Evolutionary conservation across 768 basidiomycete species (phyloP).

Genomic region (Baorangia bicolor): DNA sequence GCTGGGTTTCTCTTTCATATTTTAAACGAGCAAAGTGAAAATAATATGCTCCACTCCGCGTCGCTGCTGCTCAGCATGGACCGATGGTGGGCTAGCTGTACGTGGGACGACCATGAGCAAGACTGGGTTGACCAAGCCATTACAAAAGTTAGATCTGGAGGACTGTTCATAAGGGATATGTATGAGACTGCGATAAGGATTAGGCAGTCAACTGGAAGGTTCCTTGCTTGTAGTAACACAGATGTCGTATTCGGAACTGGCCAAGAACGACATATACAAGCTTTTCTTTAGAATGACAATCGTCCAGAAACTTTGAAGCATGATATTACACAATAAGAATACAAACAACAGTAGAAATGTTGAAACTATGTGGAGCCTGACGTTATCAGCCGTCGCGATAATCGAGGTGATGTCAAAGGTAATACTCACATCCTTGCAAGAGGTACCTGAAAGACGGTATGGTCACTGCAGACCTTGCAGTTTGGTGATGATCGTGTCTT

Average conservation of each 20-base stretch:
- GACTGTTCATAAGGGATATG: slow-evolving; percentile 54
- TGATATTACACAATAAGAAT: slow-evolving; percentile 19
- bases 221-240: slow-evolving; percentile 2
- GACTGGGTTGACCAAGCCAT: slow-evolving; percentile 53
- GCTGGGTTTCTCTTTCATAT: slow-evolving; percentile 69
- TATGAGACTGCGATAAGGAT: slow-evolving; percentile 51
- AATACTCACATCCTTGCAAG: slow-evolving; percentile 8
- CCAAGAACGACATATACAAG: not conserved
- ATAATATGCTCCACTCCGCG: slow-evolving; percentile 47
- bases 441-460: not conserved
- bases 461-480: slow-evolving; percentile 42
- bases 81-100: slow-evolving; percentile 74
- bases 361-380: not conserved
- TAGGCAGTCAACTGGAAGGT: slow-evolving; percentile 27
- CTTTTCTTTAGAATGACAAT: not conserved
- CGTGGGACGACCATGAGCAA: slow-evolving; percentile 60
- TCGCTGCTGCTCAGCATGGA: slow-evolving; percentile 65
- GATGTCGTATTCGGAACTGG: not conserved
- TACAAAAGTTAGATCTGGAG: slow-evolving; percentile 44
- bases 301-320: not conserved
- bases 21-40: slow-evolving; percentile 66
- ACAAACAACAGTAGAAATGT: not conserved
- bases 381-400: slow-evolving; percentile 1
- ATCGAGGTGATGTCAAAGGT: not conserved
- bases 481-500: slow-evolving; percentile 47